Evolutionary conservation across 257 asterid genomes (phyloP).

Genomic region (Solanum ossicruentum): DNA sequence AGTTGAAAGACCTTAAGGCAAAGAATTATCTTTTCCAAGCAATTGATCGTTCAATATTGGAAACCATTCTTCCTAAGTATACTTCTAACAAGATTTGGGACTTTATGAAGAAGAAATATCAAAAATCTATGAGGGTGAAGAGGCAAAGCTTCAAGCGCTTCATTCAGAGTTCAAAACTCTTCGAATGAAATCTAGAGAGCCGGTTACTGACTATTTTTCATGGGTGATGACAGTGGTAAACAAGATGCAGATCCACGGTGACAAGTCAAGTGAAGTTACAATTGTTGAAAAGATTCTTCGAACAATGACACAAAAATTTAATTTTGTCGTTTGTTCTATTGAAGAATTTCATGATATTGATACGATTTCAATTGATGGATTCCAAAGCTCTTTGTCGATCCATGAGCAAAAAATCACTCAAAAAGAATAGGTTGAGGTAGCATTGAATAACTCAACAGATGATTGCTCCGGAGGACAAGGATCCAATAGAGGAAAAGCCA

Average conservation of each 20-base stretch:
- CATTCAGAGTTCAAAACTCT: background rate
- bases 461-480: background rate
- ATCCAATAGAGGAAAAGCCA: background rate
- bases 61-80: background rate
- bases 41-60: background rate
- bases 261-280: background rate
- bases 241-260: background rate
- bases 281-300: background rate
- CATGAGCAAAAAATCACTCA: background rate
- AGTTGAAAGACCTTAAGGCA: background rate
- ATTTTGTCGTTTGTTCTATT: background rate
- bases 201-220: background rate
- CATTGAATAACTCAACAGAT: background rate
- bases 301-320: background rate
- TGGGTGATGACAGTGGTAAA: background rate
- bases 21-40: background rate
- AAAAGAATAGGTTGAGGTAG: background rate
- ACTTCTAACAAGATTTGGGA: background rate
- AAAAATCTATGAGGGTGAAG: background rate
- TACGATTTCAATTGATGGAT: background rate
- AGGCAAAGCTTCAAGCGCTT: background rate
- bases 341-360: background rate
- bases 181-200: background rate
- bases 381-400: background rate
- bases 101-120: too few species aligned